Conservation (phyloP, 2,329 filamentous ascomycete genomes). For the Botrytis deweyae region DNA sequence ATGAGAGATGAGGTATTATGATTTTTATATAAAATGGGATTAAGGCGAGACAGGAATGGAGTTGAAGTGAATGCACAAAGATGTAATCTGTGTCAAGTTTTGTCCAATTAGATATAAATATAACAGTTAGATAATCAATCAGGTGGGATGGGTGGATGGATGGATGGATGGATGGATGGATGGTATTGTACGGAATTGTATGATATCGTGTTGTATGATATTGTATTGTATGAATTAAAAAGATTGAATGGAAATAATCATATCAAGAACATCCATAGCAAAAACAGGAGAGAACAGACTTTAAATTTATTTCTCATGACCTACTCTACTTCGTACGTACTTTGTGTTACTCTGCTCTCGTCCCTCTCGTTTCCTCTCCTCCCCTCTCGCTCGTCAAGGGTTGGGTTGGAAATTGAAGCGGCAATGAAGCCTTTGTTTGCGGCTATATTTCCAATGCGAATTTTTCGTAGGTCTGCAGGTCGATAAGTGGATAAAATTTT, state of each 20-base stretch:
- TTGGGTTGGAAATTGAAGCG: neutral
- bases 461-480: conserved; percentile 20
- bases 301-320: neutral
- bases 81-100: neutral
- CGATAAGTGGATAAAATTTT: neutral
- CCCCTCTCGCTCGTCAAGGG: neutral
- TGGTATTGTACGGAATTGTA: too few relatives aligned
- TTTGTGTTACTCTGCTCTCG: neutral
- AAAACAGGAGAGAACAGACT: neutral
- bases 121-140: too few relatives aligned
- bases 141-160: too few relatives aligned
- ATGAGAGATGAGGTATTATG: conserved; percentile 6
- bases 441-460: conserved; percentile 14
- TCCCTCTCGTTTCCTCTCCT: neutral
- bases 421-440: neutral
- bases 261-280: neutral
- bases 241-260: neutral
- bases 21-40: neutral
- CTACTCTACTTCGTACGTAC: neutral
- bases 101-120: neutral
- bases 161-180: too few relatives aligned
- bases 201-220: too few relatives aligned
- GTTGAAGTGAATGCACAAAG: neutral
- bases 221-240: neutral
- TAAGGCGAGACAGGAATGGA: neutral